phyloP scores from a whole-genome alignment of 331 rosid species.

The Spiraea crenata region DNA sequence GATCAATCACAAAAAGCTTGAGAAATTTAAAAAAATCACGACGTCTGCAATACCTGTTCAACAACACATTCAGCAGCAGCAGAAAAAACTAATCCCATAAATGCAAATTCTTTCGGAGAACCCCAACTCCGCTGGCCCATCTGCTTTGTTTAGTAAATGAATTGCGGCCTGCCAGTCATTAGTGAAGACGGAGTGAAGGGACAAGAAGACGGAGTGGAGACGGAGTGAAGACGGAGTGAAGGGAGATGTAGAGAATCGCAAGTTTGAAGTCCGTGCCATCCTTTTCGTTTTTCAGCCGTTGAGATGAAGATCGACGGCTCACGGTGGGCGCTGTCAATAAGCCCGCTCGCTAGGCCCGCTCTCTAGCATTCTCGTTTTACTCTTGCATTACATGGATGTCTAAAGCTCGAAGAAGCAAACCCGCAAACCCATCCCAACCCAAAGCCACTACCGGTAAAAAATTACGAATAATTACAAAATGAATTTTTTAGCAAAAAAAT shows the following conservation, averaged over 20 bases:
- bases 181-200: too few relatives aligned
- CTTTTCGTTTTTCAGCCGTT: too few relatives aligned
- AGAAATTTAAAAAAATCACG: constrained; percentile 4
- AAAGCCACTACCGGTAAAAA: constrained; percentile 73
- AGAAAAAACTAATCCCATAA: constrained; percentile 83
- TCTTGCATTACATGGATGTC: constrained; percentile 74
- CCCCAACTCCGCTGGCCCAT: constrained; percentile 89
- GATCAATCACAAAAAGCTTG: not conserved
- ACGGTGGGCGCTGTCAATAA: too few relatives aligned
- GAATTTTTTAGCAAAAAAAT: too few relatives aligned
- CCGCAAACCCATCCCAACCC: constrained; percentile 57
- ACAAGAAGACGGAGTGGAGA: too few relatives aligned
- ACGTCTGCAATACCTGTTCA: constrained; percentile 55
- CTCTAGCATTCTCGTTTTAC: too few relatives aligned
- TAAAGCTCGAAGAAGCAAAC: constrained; percentile 73
- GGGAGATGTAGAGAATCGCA: too few relatives aligned
- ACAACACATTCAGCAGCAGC: constrained; percentile 89
- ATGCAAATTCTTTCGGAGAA: constrained; percentile 87
- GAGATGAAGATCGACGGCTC: too few relatives aligned
- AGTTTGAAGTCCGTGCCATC: too few relatives aligned
- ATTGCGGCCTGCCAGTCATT: constrained; percentile 70
- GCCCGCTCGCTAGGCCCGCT: too few relatives aligned
- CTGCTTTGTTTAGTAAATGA: constrained; percentile 74
- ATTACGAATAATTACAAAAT: too few relatives aligned
- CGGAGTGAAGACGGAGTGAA: too few relatives aligned